Evolutionary conservation across 2,329 filamentous ascomycete genomes (phyloP), one percentile per base, ranked within the genome.

Genomic region (Talaromyces sp.): DNA sequence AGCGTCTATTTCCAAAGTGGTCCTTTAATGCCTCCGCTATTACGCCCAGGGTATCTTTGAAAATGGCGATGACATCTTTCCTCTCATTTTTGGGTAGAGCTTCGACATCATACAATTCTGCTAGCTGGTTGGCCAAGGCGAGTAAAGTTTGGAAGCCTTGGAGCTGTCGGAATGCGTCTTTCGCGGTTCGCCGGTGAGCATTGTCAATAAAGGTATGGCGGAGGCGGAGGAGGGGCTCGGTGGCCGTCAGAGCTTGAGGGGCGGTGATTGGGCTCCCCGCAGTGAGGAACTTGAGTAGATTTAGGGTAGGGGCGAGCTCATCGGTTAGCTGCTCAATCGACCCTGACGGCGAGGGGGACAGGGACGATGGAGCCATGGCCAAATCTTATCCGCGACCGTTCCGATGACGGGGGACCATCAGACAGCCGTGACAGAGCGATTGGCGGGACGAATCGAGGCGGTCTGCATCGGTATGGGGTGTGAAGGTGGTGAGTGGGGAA

Each of bases 1-100:
- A 97, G 62, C 89, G 85, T 65, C 87, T 84, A 73, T 97, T 99
- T 17, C 92, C 93, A 42, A 87, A 81, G 71, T 97, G 91, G 41
- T 86, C 85, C 49, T 85, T 83, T 60, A 99, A 82, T 13, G 86
- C 86, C 43, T 88, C 87, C 1, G 89, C 87, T 24, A 97, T 75
- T 13, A 94, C 84, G 29, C 85, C 70, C 52, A 77, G 56, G 17
- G 68, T 62, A 58, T 78, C 75, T 56, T 74, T 85, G 35, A 94
- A 77, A n/a, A 88, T 81, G 8, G 82, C 82, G 65, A 91, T 84
- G 16, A 96, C 77, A 16, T 79, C 75, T 69, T 86, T 89, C 55
- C 90, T 86, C 41, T 83, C 75, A 35, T 84, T 74, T 46, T 82
- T 66, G 82, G 81, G 66, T 82, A 85, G 51, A 77, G 77, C n/a